phyloP scores from a whole-genome alignment of 2,329 filamentous ascomycete species.

The Emericellopsis atlantica region DNA sequence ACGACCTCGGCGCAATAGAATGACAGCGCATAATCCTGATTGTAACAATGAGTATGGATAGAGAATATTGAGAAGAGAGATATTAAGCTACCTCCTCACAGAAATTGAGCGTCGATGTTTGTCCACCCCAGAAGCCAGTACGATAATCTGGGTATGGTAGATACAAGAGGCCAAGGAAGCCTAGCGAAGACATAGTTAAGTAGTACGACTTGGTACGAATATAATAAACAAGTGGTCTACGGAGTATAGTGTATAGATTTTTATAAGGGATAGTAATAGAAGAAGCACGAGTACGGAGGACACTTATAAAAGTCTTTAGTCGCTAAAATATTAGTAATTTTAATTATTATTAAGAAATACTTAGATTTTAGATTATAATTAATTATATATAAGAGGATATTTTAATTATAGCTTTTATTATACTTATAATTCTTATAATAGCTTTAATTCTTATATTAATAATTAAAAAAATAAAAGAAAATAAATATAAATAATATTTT shows the following conservation, averaged over 20 bases:
- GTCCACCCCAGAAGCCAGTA: constrained; percentile 52
- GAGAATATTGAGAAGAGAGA: not conserved
- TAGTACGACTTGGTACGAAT: not conserved
- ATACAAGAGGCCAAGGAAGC: constrained; percentile 6
- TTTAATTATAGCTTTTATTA: not conserved
- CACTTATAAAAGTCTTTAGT: too few species aligned
- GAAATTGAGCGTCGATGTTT: constrained; percentile 65
- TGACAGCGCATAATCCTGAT: constrained; percentile 53
- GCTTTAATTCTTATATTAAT: too few species aligned
- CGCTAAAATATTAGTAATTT: too few species aligned
- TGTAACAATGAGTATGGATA: too few species aligned
- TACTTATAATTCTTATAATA: not conserved
- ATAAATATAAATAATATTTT: too few species aligned
- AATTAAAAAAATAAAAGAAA: too few species aligned
- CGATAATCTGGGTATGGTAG: constrained; percentile 32
- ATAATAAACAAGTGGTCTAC: too few species aligned
- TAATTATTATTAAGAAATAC: too few species aligned
- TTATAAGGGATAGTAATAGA: too few species aligned
- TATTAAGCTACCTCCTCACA: constrained; percentile 56
- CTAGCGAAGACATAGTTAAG: constrained; percentile 5
- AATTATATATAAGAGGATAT: not conserved
- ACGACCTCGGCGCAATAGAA: constrained; percentile 66
- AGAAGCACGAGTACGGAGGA: too few species aligned
- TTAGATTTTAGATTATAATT: not conserved
- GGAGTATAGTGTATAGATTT: too few species aligned